Evolutionary conservation across 768 basidiomycete species (phyloP), one percentile per base, ranked within the genome.

Genomic region (Mycena haematopus): DNA sequence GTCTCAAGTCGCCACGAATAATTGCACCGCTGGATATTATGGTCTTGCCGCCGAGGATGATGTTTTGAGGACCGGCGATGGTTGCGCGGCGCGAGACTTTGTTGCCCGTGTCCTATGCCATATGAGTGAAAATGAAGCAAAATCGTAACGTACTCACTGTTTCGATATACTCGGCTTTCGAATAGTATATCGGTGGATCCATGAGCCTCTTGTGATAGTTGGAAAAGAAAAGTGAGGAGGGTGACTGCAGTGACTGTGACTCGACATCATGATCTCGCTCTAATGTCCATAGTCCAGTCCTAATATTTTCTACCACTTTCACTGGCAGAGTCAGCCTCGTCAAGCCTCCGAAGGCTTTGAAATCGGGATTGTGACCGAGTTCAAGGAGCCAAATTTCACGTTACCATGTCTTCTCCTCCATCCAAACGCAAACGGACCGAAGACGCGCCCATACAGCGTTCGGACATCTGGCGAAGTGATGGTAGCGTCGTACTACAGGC

Each of bases 11-110:
- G 2, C 97, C 97, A 51, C 97, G 89, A 52, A 99, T 90, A 57
- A 98, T 93, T 10, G 93, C 92, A 21, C 88, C 86, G 62, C 86
- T 90, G 1, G 95, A 91, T 62, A 99, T 96, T 74, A 99, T 94
- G 2, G 95, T 95, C 79, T 98, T 97, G 49, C 96, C 97, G 42
- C 94, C 95, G 15, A 99, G 87, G 65, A 98, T 94, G 74, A 99
- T 99, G 74, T 97, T 98, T 75, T 95, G 91, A 13, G 95, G 92
- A 1, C 96, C 96, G 58, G 90, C 87, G 70, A 98, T 97, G 27
- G 89, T 90, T 19, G 95, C 94, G 64, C 92, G 87, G 60, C 94
- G 86, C 42, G 93, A 96, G 46, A 98, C 96, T 76, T 96, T 96
- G 81, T 99, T 96, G 47, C 93, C 94, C 65, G 94, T 96, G 73